A percentile compares a stretch with the other conserved stretches of the same genome.
Evolutionary conservation across 1,139 yeast genomes (phyloP).

Genomic region (Diutina neorugosa): DNA sequence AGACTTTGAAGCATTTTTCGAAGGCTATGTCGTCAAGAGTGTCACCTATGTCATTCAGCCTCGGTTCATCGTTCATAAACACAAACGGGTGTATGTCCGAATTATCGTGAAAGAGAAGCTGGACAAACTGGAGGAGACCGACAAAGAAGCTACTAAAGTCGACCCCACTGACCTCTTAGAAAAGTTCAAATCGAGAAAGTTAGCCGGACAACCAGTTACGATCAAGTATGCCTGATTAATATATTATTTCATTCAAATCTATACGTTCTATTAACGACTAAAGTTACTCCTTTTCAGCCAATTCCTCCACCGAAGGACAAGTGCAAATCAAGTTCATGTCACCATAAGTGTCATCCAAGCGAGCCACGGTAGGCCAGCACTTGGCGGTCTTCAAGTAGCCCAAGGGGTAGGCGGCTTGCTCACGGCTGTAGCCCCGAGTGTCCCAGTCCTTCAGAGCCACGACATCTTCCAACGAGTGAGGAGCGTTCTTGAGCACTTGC

Average conservation of each 20-base stretch:
- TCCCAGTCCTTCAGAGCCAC: constrained; percentile 57
- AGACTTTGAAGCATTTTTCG: neutral
- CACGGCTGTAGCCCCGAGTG: constrained; percentile 79
- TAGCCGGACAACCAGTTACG: neutral
- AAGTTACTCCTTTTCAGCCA: constrained; percentile 18
- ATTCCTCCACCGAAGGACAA: constrained; percentile 73
- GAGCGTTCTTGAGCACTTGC: constrained; percentile 74
- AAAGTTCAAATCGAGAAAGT: neutral
- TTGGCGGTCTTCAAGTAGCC: constrained; percentile 60
- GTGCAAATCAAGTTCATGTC: constrained; percentile 89
- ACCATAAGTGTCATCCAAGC: constrained; percentile 90
- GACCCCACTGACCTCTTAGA: neutral
- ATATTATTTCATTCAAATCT: neutral
- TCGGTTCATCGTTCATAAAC: neutral
- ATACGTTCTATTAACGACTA: neutral
- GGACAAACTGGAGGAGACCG: too few relatives aligned
- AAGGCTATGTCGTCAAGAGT: neutral
- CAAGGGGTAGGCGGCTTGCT: constrained; percentile 87
- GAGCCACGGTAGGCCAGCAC: constrained; percentile 91
- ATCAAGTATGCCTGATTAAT: neutral
- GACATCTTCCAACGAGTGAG: constrained; percentile 79
- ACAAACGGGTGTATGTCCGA: neutral
- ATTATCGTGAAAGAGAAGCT: neutral
- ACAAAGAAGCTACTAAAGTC: neutral
- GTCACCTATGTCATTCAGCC: neutral